Conservation (phyloP, 805 yeast genomes). For the Ascoidea rubescens region DNA sequence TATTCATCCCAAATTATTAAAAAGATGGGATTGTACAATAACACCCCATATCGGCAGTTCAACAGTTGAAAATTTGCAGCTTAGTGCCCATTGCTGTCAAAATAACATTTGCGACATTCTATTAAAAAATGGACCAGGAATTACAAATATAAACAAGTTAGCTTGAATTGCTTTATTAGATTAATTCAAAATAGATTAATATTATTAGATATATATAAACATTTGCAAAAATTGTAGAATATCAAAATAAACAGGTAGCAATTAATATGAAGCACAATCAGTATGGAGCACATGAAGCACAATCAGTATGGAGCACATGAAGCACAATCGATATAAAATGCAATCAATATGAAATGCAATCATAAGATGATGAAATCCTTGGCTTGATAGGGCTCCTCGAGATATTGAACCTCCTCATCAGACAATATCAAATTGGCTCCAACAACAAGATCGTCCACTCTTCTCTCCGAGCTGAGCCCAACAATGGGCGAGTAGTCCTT, state of each 20-base stretch:
- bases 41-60: constrained; percentile 77
- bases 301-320: too few relatives aligned
- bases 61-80: constrained; percentile 64
- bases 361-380: too few relatives aligned
- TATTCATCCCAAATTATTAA: constrained; percentile 44
- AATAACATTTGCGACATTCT: too few relatives aligned
- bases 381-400: constrained; percentile 4
- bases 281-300: too few relatives aligned
- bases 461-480: constrained; percentile 33
- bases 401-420: constrained; percentile 5
- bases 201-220: too few relatives aligned
- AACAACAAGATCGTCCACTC: constrained; percentile 37
- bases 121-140: background rate
- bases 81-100: constrained; percentile 28
- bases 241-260: too few relatives aligned
- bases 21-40: constrained; percentile 58
- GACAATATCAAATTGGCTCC: constrained; percentile 28
- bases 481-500: constrained; percentile 44
- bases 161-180: too few relatives aligned
- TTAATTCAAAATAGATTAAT: too few relatives aligned
- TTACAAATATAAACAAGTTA: background rate
- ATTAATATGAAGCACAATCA: too few relatives aligned
- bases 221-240: too few relatives aligned
- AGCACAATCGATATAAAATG: too few relatives aligned
- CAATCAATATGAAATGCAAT: too few relatives aligned